Percentiles rank a stretch among this genome's conserved stretches.
Evolutionary conservation across 441 rosid species (phyloP).

Genomic region (Jatropha podagrica): DNA sequence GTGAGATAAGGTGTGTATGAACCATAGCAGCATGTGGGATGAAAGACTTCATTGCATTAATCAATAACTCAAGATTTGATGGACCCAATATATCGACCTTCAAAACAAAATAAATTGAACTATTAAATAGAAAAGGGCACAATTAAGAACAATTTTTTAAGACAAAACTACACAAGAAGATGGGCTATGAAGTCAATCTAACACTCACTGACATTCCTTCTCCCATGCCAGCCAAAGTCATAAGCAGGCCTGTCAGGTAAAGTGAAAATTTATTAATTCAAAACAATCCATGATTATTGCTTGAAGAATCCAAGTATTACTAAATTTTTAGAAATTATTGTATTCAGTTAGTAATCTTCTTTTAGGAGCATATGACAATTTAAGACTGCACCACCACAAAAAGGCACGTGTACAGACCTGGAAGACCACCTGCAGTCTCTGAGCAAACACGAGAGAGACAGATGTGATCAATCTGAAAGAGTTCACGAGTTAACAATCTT

Average conservation of each 20-base stretch:
- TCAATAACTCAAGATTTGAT: constrained; percentile 76
- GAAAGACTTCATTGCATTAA: constrained; percentile 90
- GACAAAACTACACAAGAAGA: background rate
- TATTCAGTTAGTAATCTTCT: background rate
- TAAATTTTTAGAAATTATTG: background rate
- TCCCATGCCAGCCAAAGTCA: constrained; percentile 71
- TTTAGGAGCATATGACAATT: background rate
- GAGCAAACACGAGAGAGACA: constrained; percentile 92
- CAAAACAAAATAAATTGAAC: constrained; percentile 20
- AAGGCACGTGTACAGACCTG: constrained; percentile 46
- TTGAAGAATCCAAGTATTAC: background rate
- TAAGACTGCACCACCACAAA: background rate
- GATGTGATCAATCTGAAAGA: constrained; percentile 82
- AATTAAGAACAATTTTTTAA: background rate
- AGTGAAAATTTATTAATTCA: constrained; percentile 14
- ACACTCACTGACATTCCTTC: constrained; percentile 73
- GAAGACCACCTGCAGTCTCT: constrained; percentile 92
- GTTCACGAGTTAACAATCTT: background rate
- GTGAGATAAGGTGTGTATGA: constrained; percentile 40
- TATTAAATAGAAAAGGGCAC: constrained; percentile 1
- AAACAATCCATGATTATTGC: background rate
- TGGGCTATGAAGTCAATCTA: constrained; percentile 2
- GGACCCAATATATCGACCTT: constrained; percentile 97
- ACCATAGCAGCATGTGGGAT: constrained; percentile 96
- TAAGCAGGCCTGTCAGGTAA: constrained; percentile 49